phyloP scores from a whole-genome alignment of 495 filamentous ascomycete genomes.

The Ascobolus immersus region DNA sequence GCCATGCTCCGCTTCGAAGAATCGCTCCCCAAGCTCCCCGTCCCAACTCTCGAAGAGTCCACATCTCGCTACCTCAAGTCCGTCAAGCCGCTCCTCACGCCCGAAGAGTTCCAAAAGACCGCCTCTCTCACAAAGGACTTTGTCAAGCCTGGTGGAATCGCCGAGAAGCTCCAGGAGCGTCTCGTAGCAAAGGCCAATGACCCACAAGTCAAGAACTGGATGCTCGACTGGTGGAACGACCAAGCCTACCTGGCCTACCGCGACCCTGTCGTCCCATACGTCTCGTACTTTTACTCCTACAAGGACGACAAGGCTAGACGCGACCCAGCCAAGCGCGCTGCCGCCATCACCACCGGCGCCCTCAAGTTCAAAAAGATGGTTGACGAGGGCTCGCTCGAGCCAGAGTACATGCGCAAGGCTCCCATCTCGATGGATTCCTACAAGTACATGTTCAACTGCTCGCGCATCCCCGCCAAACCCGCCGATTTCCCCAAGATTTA shows the following conservation, averaged over 20 bases:
- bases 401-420: conserved; percentile 89
- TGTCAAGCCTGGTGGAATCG: conserved; percentile 42
- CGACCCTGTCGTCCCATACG: conserved; percentile 91
- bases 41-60: conserved; percentile 86
- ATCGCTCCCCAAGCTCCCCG: conserved; percentile 70
- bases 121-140: conserved; percentile 41
- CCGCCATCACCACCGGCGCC: conserved; percentile 57
- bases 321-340: conserved; percentile 75
- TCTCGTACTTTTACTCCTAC: conserved; percentile 98
- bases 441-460: conserved; percentile 96
- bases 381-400: conserved; percentile 59
- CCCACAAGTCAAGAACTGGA: conserved; percentile 74
- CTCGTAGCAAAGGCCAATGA: conserved; percentile 58
- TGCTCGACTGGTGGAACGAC: conserved; percentile 94
- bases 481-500: conserved; percentile 71
- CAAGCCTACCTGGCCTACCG: conserved; percentile 76
- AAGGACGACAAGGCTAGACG: conserved; percentile 72
- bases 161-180: conserved; percentile 68
- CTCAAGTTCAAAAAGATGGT: conserved; percentile 90
- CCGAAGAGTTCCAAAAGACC: conserved; percentile 35
- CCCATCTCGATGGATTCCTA: conserved; percentile 95
- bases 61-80: conserved; percentile 76
- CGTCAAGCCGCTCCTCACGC: conserved; percentile 43
- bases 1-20: conserved; percentile 91
- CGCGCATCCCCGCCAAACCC: conserved; percentile 59